Percentiles rank a stretch among this genome's conserved stretches.
These are phyloP conservation scores for Globisporangium abappressorium DNA, from an alignment of 352 stramenopile genomes.

Conservation along the genomic window DNA sequence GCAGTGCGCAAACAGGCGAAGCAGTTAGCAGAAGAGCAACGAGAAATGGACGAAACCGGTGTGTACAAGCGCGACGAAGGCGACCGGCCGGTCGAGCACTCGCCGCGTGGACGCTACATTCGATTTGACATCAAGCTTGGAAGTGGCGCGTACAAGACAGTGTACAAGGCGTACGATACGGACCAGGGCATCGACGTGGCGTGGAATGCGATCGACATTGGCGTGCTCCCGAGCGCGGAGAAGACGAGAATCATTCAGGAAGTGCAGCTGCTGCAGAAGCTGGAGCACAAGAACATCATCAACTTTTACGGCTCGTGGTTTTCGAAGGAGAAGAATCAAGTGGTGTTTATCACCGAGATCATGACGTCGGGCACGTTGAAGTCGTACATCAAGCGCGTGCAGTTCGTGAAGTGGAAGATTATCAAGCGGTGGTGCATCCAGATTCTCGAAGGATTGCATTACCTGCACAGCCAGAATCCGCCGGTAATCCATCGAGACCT, in stretches of 20 bases:
- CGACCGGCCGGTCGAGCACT: constrained; percentile 73
- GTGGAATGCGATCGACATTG: constrained; percentile 98
- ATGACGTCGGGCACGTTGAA: constrained; percentile 95
- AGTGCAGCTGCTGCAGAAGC: constrained; percentile 94
- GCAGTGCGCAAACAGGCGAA: not conserved
- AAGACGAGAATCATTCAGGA: constrained; percentile 97
- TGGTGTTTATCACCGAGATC: constrained; percentile 99
- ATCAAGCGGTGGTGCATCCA: constrained; percentile 97
- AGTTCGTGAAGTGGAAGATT: constrained; percentile 98
- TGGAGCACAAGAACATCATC: constrained; percentile 99
- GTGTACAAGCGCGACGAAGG: constrained; percentile 73
- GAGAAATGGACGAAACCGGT: constrained; percentile 63
- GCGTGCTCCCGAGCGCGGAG: constrained; percentile 93
- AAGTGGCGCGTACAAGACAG: constrained; percentile 86
- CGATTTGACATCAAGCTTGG: constrained; percentile 83
- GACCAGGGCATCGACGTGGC: constrained; percentile 98
- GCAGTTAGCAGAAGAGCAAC: constrained; percentile 8
- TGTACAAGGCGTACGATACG: constrained; percentile 97
- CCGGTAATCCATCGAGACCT: constrained; percentile 93
- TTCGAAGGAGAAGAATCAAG: constrained; percentile 96
- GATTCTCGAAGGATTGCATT: constrained; percentile 95
- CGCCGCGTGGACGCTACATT: constrained; percentile 81
- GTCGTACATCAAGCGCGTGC: constrained; percentile 97
- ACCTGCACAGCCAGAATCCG: constrained; percentile 88
- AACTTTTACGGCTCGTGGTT: constrained; percentile 99